Base-by-base conservation (phyloP, 176 grass and related monocot genomes). In the Rhynchospora pubera region DNA sequence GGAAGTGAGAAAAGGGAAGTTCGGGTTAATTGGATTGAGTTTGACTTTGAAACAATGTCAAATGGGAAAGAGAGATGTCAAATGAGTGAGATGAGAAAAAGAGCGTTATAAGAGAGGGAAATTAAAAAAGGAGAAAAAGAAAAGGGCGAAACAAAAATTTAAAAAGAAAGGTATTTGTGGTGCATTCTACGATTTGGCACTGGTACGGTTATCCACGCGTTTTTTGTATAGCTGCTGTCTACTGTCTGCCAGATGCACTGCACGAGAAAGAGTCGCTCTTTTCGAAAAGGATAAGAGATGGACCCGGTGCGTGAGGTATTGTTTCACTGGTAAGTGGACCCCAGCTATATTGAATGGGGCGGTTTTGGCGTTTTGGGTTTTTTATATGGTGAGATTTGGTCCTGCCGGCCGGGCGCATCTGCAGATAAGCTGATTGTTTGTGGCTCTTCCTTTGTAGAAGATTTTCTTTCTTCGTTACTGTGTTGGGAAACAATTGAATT, bases 231-330 rank as follows among this genome's bases (percentile, higher is more conserved):
- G 79, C 61, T 64, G 79, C 42, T 59, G 30, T 80, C 61, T 67
- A 50, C 79, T 82, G 79, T 62, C 57, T 77, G 79, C 61, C 79
- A 82, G 79, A 82, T 82, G 79, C 79, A 82, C 79, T 82, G 79
- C 79, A 82, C 79, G 79, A 82, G 79, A 82, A 82, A 82, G 79
- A 67, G 42, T 44, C 57, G 9, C 34, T 6, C 39, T 55, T 80
- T 80, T 47, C 57, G 11, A 82, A 21, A 81, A n/a, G 34, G 0
- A 65, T 39, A 3, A 14, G 0, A 22, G 19, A 52, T 65, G 14
- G 9, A n/a, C 45, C 60, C 4, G 62, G 72, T 56, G 2, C 30
- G 6, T 18, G 1, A 30, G 18, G 2, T 18, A 30, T 3, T 3
- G 0, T 10, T 0, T 9, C 50, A 56, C 22, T 56, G 50, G 13